Evolutionary conservation across 2,329 filamentous ascomycete genomes (phyloP).

Genomic region (Sporothrix protearum): DNA sequence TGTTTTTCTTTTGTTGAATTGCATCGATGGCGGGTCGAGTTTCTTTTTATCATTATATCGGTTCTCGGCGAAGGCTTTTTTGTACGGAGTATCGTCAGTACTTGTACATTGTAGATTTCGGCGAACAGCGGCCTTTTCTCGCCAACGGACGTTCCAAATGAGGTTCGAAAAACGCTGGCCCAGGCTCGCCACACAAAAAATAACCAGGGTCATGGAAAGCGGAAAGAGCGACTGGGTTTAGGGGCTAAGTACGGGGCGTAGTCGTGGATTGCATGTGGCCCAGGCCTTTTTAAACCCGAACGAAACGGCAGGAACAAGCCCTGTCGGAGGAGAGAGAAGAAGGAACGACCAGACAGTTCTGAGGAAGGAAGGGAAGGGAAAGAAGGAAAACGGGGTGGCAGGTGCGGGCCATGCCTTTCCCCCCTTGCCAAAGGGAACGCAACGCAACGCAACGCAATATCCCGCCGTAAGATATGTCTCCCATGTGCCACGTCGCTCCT

Average conservation of each 20-base stretch:
- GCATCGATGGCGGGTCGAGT: not conserved
- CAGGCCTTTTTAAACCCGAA: constrained; percentile 5
- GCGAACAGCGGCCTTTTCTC: not conserved
- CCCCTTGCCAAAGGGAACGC: not conserved
- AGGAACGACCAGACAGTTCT: not conserved
- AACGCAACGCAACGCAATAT: not conserved
- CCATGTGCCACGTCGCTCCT: not conserved
- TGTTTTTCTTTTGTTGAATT: not conserved
- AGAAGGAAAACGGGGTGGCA: constrained; percentile 1
- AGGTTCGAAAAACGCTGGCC: not conserved
- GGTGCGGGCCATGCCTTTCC: not conserved
- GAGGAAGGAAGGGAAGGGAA: not conserved
- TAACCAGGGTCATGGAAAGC: constrained; percentile 14
- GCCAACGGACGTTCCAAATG: not conserved
- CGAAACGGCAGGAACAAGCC: not conserved
- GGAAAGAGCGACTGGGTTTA: constrained; percentile 1
- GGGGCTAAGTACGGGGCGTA: not conserved
- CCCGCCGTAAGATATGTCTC: not conserved
- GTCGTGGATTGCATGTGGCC: not conserved
- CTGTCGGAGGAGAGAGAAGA: not conserved
- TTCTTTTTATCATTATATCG: not conserved
- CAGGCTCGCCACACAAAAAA: not conserved
- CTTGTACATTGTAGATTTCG: not conserved
- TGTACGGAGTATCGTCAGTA: no score
- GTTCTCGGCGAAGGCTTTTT: not conserved